phyloP scores from a whole-genome alignment of 305 asterid species.

The Coffea humblotiana region DNA sequence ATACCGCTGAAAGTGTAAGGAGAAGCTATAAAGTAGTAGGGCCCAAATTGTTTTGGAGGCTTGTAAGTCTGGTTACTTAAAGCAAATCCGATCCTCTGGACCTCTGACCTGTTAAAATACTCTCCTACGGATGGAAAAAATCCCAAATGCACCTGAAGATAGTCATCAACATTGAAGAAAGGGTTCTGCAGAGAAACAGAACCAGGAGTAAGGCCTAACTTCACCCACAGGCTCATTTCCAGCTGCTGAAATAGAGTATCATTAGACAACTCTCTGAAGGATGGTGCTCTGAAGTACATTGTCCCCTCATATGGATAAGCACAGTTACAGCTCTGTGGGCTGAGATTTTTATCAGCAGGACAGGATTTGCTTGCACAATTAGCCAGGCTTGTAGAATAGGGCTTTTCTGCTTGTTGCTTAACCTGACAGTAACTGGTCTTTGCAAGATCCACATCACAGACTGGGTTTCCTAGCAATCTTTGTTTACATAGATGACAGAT shows the following conservation, averaged over 20 bases:
- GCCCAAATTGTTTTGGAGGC: conserved; percentile 87
- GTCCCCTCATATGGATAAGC: conserved; percentile 92
- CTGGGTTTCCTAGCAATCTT: conserved; percentile 93
- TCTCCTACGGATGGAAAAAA: conserved; percentile 68
- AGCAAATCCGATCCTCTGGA: conserved; percentile 77
- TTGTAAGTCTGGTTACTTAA: conserved; percentile 85
- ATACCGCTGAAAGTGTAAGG: conserved; percentile 77
- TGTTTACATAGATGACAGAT: conserved; percentile 7
- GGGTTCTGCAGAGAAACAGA: conserved; percentile 84
- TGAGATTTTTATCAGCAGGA: conserved; percentile 57
- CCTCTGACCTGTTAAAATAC: conserved; percentile 68
- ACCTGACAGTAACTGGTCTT: conserved; percentile 80
- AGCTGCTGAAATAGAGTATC: conserved; percentile 73
- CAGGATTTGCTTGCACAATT: conserved; percentile 82
- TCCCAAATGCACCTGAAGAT: conserved; percentile 80
- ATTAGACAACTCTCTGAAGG: conserved; percentile 81
- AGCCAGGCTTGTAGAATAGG: conserved; percentile 85
- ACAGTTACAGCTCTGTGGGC: conserved; percentile 90
- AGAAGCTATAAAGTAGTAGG: conserved; percentile 79
- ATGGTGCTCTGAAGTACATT: conserved; percentile 84
- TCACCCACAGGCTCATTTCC: conserved; percentile 96
- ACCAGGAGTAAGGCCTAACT: conserved; percentile 80
- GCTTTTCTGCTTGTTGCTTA: conserved; percentile 58
- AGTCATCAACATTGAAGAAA: conserved; percentile 84
- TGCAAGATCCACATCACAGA: conserved; percentile 63